Percentiles rank a stretch among this genome's conserved stretches.
Conservation (phyloP, 805 yeast genomes). For the Brettanomyces anomalus region DNA sequence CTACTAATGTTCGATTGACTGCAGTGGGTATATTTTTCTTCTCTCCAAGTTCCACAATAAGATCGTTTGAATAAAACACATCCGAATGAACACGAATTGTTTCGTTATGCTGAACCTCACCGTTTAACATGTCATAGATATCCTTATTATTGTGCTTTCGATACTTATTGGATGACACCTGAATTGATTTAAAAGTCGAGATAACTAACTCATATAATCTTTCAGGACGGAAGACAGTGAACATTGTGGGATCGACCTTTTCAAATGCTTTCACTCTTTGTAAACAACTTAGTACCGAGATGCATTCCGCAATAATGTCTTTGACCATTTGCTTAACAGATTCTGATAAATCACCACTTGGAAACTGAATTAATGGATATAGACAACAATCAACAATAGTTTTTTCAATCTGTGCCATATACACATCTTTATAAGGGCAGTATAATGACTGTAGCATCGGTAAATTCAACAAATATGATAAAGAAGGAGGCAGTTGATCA, state of each 20-base stretch:
- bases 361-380: constrained; percentile 9
- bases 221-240: constrained; percentile 9
- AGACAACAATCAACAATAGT: constrained; percentile 16
- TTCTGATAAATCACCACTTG: constrained; percentile 4
- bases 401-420: constrained; percentile 14
- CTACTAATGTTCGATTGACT: constrained; percentile 2
- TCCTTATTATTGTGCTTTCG: not conserved
- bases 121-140: not conserved
- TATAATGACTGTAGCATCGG: constrained; percentile 14
- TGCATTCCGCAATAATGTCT: constrained; percentile 10
- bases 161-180: not conserved
- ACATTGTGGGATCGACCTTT: constrained; percentile 10
- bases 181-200: constrained; percentile 2
- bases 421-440: constrained; percentile 13
- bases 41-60: not conserved
- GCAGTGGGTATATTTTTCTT: not conserved
- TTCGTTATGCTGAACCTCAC: not conserved
- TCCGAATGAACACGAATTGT: not conserved
- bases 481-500: constrained; percentile 7
- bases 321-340: constrained; percentile 6
- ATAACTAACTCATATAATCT: constrained; percentile 9
- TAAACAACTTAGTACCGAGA: constrained; percentile 6
- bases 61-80: constrained; percentile 3
- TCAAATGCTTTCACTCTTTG: constrained; percentile 4
- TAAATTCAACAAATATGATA: constrained; percentile 6